phyloP scores from a whole-genome alignment of 306 rosid genomes.

The Casuarina glauca region DNA sequence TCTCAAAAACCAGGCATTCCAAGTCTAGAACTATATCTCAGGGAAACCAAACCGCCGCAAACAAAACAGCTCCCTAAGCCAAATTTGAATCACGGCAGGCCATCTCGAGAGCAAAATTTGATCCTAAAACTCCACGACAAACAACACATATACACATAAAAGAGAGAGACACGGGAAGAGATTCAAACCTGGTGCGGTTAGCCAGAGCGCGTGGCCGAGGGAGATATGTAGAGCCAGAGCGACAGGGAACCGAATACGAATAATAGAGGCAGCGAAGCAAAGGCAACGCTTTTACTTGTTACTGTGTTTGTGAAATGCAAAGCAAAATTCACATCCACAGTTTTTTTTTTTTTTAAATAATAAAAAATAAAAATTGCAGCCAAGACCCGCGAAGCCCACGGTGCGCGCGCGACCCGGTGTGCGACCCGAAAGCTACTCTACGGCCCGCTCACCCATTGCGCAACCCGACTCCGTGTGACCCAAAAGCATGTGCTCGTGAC shows the following conservation, averaged over 20 bases:
- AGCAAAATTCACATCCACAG: too few relatives aligned
- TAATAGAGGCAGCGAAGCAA: constrained; percentile 11
- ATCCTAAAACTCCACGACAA: constrained; percentile 16
- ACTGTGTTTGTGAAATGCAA: constrained; percentile 8
- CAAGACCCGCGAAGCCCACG: too few relatives aligned
- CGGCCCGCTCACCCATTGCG: too few relatives aligned
- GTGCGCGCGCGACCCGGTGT: too few relatives aligned
- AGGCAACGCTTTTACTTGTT: constrained; percentile 22
- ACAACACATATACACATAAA: not conserved
- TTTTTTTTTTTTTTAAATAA: too few relatives aligned
- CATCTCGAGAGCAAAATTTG: not conserved
- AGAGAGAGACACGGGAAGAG: not conserved
- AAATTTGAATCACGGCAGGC: not conserved
- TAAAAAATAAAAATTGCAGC: too few relatives aligned
- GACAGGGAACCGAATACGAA: constrained; percentile 16
- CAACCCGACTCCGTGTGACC: too few relatives aligned
- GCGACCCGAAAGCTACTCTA: too few relatives aligned
- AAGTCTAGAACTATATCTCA: not conserved
- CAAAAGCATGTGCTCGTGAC: too few relatives aligned
- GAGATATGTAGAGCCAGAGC: not conserved
- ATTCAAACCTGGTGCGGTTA: not conserved
- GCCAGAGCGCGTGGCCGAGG: not conserved
- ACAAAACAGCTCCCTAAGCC: not conserved
- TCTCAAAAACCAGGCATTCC: not conserved
- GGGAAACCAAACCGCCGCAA: not conserved